Base-by-base conservation (phyloP, 495 filamentous ascomycete species). In the Thozetella sp. region DNA sequence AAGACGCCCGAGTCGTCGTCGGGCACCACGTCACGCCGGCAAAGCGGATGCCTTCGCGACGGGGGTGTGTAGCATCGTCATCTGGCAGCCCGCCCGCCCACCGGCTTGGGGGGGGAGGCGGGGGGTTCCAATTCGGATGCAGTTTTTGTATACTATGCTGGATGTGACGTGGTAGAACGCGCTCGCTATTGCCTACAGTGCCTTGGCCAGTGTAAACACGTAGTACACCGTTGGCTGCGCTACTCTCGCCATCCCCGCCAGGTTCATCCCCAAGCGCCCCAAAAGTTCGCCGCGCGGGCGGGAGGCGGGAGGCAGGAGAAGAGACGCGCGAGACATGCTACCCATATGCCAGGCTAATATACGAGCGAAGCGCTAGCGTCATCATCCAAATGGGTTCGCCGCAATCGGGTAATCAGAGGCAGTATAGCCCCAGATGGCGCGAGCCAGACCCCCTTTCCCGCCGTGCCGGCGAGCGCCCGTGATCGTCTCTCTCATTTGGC, bases 381-480 rank as follows among this genome's bases (percentile, higher is more conserved):
- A 48, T 48, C 9, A 48, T 48, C 43, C 43, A 48, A 48, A 48
- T 48, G n/a, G n/a, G n/a, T n/a, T 3, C 43, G n/a, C 43, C n/a
- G 43, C n/a, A 20, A 13, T 48, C 43, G 43, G 43, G 43, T 48
- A 48, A 48, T 48, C 20, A 20, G 9, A 48, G 43, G 12, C n/a
- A 48, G 43, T 48, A 48, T 48, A 48, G 30, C 30, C 43, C 3
- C n/a, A 48, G 3, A 48, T 48, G 43, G 20, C 43, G 11, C 43
- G 3, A 3, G 20, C n/a, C n/a, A 19, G 20, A 19, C 9, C 43
- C 43, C n/a, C n/a, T 20, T 48, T 19, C 43, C 43, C 43, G 43
- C 43, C 43, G 20, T 10, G 43, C 43, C 43, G 43, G 43, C 43
- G 9, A 48, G 43, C 10, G 43, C 9, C 20, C 43, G 43, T 20